A percentile compares a stretch with the other conserved stretches of the same genome.
phyloP scores from a whole-genome alignment of 768 basidiomycete genomes.

The Leccinum subgranulosum region DNA sequence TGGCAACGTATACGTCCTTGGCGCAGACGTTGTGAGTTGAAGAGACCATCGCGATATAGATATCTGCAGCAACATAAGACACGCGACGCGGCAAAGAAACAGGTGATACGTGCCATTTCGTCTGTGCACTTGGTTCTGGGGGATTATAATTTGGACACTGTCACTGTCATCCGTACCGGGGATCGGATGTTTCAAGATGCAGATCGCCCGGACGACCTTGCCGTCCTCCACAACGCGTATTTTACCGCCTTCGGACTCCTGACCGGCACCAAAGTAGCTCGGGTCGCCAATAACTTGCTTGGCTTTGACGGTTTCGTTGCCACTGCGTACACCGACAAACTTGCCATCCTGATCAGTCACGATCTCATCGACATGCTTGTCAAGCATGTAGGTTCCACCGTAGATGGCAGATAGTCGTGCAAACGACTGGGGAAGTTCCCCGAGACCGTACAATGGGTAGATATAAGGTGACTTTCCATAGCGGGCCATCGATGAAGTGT shows the following conservation, averaged over 20 bases:
- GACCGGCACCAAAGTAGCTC: conserved; percentile 87
- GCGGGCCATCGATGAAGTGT: conserved; percentile 97
- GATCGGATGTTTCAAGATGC: conserved; percentile 96
- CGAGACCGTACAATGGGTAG: conserved; percentile 97
- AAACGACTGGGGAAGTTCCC: conserved; percentile 98
- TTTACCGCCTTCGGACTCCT: conserved; percentile 65
- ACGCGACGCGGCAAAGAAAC: neutral
- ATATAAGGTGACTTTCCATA: conserved; percentile 99
- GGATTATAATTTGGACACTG: conserved; percentile 96
- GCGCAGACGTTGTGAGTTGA: conserved; percentile 97
- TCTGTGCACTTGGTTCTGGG: conserved; percentile 94
- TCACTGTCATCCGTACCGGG: conserved; percentile 96
- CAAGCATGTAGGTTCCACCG: conserved; percentile 99
- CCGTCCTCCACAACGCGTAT: conserved; percentile 88
- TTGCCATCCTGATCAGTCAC: conserved; percentile 82
- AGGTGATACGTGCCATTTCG: conserved; percentile 69
- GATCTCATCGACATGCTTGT: conserved; percentile 90
- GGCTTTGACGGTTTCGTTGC: conserved; percentile 89
- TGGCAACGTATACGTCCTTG: conserved; percentile 92
- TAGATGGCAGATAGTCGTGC: conserved; percentile 98
- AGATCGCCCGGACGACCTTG: conserved; percentile 95
- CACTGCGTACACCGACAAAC: conserved; percentile 90
- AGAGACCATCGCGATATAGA: conserved; percentile 98
- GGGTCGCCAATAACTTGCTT: conserved; percentile 98
- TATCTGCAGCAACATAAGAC: conserved; percentile 55